phyloP scores from a whole-genome alignment of 495 filamentous ascomycete species.

The Aspergillus egyptiacus region DNA sequence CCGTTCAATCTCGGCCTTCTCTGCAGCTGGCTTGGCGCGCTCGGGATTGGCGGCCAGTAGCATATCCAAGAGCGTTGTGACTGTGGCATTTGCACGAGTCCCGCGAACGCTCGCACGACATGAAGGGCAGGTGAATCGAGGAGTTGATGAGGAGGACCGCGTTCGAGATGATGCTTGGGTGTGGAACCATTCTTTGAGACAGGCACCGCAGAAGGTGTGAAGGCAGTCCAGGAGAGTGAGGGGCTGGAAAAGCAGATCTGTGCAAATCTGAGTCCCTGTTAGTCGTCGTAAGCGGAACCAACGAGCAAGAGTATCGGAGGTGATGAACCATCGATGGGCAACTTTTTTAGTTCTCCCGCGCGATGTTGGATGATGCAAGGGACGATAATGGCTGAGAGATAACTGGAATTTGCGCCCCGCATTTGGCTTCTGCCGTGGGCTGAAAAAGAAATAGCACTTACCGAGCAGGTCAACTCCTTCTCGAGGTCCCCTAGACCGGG shows the following conservation, averaged over 20 bases:
- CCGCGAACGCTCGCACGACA: slow-evolving; percentile 81
- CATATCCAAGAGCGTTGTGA: slow-evolving; percentile 20
- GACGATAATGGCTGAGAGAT: not conserved
- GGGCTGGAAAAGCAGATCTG: slow-evolving; percentile 91
- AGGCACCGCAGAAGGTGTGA: slow-evolving; percentile 93
- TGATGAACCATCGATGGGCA: not conserved
- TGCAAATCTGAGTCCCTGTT: slow-evolving; percentile 67
- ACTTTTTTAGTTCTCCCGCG: not conserved
- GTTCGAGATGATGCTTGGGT: slow-evolving; percentile 51
- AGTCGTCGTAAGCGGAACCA: not conserved
- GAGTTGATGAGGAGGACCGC: slow-evolving; percentile 39
- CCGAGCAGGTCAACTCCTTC: slow-evolving; percentile 87
- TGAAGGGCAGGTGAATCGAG: slow-evolving; percentile 79
- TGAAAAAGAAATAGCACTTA: slow-evolving; percentile 43
- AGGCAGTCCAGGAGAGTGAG: slow-evolving; percentile 95
- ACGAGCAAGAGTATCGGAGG: too few relatives aligned
- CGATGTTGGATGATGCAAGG: slow-evolving; percentile 10
- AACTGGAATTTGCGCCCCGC: slow-evolving; percentile 4
- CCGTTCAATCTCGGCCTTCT: slow-evolving; percentile 63
- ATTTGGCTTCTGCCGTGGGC: not conserved
- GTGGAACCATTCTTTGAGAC: slow-evolving; percentile 88
- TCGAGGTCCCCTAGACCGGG: slow-evolving; percentile 58
- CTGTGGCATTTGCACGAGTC: slow-evolving; percentile 69
- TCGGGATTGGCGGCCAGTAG: slow-evolving; percentile 69
- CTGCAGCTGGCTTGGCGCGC: slow-evolving; percentile 54